Percentiles rank a stretch among this genome's conserved stretches.
phyloP scores from a whole-genome alignment of 2,329 filamentous ascomycete species.

The Pyrenophora graminea region DNA sequence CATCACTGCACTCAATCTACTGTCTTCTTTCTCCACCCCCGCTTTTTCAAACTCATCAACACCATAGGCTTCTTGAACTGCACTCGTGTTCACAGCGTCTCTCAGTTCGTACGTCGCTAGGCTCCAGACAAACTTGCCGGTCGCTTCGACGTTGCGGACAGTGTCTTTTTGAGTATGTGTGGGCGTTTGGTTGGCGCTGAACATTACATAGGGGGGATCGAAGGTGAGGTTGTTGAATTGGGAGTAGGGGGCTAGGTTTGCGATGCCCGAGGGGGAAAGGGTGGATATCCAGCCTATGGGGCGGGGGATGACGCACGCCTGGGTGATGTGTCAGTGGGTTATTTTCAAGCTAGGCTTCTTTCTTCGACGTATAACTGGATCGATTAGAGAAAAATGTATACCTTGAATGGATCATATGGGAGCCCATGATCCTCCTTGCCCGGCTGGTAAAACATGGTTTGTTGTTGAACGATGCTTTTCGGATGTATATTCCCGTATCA shows the following conservation, averaged over 20 bases:
- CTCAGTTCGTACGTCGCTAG: slow-evolving; percentile 62
- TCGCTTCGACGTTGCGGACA: slow-evolving; percentile 60
- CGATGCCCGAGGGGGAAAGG: slow-evolving; percentile 50
- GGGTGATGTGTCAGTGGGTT: not conserved
- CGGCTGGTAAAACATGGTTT: slow-evolving; percentile 58
- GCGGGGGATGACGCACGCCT: slow-evolving; percentile 63
- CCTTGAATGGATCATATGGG: slow-evolving; percentile 62
- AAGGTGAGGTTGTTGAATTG: slow-evolving; percentile 69
- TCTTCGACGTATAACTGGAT: too few species aligned
- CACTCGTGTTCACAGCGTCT: slow-evolving; percentile 60
- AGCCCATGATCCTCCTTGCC: slow-evolving; percentile 58
- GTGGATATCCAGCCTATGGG: slow-evolving; percentile 69
- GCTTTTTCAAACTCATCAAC: slow-evolving; percentile 61
- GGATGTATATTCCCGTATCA: too few species aligned
- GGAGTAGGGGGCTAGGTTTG: slow-evolving; percentile 64
- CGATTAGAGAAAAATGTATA: slow-evolving; percentile 14
- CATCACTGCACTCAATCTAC: slow-evolving; percentile 41
- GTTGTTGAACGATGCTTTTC: not conserved
- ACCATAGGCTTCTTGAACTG: slow-evolving; percentile 54
- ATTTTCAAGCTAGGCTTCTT: too few species aligned
- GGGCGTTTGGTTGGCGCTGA: slow-evolving; percentile 61
- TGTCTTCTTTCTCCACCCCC: slow-evolving; percentile 55
- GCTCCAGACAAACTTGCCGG: slow-evolving; percentile 63
- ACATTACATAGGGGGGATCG: slow-evolving; percentile 67
- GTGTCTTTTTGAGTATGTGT: slow-evolving; percentile 58